phyloP scores from a whole-genome alignment of 2,329 filamentous ascomycete genomes.

The Teratosphaeria destructans region DNA sequence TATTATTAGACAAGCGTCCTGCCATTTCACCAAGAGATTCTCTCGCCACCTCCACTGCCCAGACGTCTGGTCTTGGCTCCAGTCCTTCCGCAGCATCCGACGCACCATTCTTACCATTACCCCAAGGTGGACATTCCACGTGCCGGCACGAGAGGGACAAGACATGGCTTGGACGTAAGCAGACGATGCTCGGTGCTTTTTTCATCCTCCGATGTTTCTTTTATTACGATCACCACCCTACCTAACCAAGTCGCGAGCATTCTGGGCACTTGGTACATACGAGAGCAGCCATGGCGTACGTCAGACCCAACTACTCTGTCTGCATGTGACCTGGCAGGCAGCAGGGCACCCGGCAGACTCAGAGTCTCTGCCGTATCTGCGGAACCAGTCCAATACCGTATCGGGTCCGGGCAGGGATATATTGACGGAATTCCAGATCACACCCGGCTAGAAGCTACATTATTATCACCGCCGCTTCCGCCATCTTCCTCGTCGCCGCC shows the following conservation, averaged over 20 bases:
- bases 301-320: background rate
- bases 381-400: background rate
- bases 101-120: background rate
- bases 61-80: no score
- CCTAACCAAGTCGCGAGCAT: no score
- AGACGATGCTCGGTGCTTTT: background rate
- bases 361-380: background rate
- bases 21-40: no score
- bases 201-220: background rate
- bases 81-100: background rate
- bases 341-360: background rate
- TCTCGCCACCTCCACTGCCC: no score
- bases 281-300: background rate
- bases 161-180: background rate
- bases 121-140: background rate
- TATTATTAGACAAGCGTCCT: no score
- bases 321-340: background rate
- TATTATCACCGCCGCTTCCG: background rate
- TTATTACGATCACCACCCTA: no score
- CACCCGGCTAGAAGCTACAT: background rate
- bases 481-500: background rate
- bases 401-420: background rate
- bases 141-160: background rate
- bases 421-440: background rate
- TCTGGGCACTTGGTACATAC: background rate